Percentiles rank a stretch among this genome's conserved stretches.
Conservation (phyloP, 179 eudicot genomes). For the Vitellaria paradoxa region DNA sequence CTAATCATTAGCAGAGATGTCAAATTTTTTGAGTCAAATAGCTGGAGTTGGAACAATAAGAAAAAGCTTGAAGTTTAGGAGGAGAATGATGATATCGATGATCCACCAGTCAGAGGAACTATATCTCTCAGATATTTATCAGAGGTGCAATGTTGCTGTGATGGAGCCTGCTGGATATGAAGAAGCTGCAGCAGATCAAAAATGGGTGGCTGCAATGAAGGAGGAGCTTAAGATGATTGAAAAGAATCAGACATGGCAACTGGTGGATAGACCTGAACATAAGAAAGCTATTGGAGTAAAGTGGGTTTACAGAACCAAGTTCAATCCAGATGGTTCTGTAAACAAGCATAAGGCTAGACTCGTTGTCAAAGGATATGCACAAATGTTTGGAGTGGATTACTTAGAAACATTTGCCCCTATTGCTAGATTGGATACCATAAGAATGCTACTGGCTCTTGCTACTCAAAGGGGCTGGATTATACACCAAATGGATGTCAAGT, state of each 20-base stretch:
- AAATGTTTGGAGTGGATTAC: background rate
- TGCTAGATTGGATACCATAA: background rate
- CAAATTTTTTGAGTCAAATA: background rate
- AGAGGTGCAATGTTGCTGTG: background rate
- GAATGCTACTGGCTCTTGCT: background rate
- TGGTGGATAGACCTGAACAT: background rate
- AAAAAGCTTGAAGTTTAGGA: background rate
- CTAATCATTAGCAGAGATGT: background rate
- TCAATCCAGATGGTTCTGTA: background rate
- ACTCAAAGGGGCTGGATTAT: background rate
- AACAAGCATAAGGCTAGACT: background rate
- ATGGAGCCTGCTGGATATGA: background rate
- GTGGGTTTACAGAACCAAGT: background rate
- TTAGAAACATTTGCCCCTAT: background rate
- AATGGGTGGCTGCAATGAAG: background rate
- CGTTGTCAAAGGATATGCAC: background rate
- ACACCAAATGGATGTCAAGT: background rate
- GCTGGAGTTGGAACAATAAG: background rate
- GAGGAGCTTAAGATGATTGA: background rate
- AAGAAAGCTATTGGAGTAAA: background rate
- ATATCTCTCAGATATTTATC: background rate
- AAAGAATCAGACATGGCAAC: background rate
- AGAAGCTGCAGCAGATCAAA: background rate
- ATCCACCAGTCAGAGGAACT: background rate
- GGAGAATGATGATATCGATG: background rate